Conservation (phyloP, 768 basidiomycete species). For the Mycena pura region DNA sequence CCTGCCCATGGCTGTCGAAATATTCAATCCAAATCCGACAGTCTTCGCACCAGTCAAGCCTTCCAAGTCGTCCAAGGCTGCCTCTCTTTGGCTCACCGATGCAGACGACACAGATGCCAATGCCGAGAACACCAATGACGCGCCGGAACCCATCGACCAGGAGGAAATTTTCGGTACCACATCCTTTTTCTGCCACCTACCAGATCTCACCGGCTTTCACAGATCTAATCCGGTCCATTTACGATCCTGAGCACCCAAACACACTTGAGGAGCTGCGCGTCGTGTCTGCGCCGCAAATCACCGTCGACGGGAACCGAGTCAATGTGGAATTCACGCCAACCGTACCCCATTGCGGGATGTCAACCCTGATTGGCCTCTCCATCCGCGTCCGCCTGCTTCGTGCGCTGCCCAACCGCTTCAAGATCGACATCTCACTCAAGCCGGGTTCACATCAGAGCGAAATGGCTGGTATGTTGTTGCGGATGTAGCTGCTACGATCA, state of each 20-base stretch:
- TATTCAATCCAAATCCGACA: constrained; percentile 92
- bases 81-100: constrained; percentile 71
- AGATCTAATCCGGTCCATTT: constrained; percentile 93
- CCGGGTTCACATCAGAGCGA: constrained; percentile 98
- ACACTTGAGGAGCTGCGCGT: constrained; percentile 95
- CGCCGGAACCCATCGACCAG: constrained; percentile 76
- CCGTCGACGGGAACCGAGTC: constrained; percentile 63
- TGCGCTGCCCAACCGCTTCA: constrained; percentile 90
- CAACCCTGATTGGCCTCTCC: constrained; percentile 96
- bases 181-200: too few species aligned
- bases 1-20: constrained; percentile 55
- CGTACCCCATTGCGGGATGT: constrained; percentile 97
- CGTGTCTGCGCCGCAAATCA: constrained; percentile 88
- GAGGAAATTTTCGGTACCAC: constrained; percentile 94
- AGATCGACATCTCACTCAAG: constrained; percentile 91
- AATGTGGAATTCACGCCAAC: constrained; percentile 96
- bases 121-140: constrained; percentile 50
- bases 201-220: constrained; percentile 5
- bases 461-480: constrained; percentile 66
- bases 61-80: constrained; percentile 49
- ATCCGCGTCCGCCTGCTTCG: constrained; percentile 91
- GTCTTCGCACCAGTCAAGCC: constrained; percentile 60
- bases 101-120: constrained; percentile 51
- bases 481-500: neutral
- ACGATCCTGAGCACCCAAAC: constrained; percentile 95